phyloP scores from a whole-genome alignment of 75 land plant species.

The Picea sitchensis region DNA sequence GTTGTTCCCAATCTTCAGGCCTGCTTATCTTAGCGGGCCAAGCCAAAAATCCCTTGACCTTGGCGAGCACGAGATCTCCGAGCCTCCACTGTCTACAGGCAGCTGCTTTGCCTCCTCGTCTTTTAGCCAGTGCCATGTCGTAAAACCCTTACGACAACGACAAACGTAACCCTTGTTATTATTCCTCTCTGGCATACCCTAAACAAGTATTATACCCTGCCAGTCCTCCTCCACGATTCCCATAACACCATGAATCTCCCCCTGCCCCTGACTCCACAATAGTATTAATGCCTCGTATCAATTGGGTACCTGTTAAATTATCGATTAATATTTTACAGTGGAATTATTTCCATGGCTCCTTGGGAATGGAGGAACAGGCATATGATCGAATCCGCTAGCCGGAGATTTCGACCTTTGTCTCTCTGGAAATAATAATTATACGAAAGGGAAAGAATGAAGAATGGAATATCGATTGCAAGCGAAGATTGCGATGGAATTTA shows the following conservation, averaged over 20 bases:
- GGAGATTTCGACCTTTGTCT: no score
- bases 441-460: not conserved
- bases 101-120: slow-evolving; percentile 8
- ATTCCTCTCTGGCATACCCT: not conserved
- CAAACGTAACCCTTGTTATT: no score
- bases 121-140: slow-evolving; percentile 8
- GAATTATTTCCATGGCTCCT: not conserved
- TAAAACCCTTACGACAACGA: not conserved
- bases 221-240: slow-evolving; percentile 7
- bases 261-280: not conserved
- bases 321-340: not conserved
- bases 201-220: not conserved
- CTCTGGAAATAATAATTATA: not conserved
- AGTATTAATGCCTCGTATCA: no score
- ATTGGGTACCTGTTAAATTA: no score
- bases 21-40: slow-evolving; percentile 86
- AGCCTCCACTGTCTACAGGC: slow-evolving; percentile 29
- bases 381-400: no score
- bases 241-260: not conserved
- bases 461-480: not conserved
- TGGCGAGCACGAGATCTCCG: no score
- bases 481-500: slow-evolving; percentile 4
- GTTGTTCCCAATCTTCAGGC: no score
- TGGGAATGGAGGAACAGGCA: not conserved
- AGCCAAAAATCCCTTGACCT: slow-evolving; percentile 91